A percentile compares a stretch with the other conserved stretches of the same genome.
phyloP scores from a whole-genome alignment of 345 rosid genomes.

The Euphorbia tirucalli region DNA sequence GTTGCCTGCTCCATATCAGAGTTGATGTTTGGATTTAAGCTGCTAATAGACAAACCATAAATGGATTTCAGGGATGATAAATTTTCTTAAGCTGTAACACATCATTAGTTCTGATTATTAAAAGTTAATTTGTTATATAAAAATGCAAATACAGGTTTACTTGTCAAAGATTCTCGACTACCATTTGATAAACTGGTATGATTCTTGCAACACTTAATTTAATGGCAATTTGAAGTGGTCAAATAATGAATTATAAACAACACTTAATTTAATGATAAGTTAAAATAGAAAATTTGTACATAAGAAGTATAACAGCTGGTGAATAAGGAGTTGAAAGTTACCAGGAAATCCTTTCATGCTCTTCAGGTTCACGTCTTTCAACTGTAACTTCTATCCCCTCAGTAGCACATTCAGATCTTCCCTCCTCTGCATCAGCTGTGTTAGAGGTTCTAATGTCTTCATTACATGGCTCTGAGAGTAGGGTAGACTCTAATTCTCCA shows the following conservation, averaged over 20 bases:
- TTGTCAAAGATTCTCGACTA: background rate
- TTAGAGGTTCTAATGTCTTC: slow-evolving; percentile 10
- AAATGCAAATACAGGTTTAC: background rate
- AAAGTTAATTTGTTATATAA: background rate
- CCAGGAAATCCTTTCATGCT: slow-evolving; percentile 25
- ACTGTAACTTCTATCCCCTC: slow-evolving; percentile 14
- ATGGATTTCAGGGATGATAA: background rate
- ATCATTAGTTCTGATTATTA: background rate
- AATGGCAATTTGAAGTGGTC: background rate
- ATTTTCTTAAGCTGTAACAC: background rate
- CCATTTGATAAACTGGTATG: too few species aligned
- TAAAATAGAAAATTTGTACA: background rate
- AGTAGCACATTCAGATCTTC: slow-evolving; percentile 18
- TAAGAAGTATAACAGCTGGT: background rate
- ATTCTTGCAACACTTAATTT: background rate
- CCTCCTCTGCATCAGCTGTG: slow-evolving; percentile 20
- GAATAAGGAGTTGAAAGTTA: slow-evolving; percentile 8
- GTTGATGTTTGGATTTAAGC: slow-evolving; percentile 21
- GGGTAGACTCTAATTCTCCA: slow-evolving; percentile 26
- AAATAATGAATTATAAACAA: background rate
- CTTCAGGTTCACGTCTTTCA: slow-evolving; percentile 17
- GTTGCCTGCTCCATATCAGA: background rate
- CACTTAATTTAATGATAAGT: background rate
- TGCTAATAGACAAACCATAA: background rate
- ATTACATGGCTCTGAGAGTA: slow-evolving; percentile 21